Evolutionary conservation across 352 stramenopile genomes (phyloP).

Genomic region (Phytophthora lateralis): DNA sequence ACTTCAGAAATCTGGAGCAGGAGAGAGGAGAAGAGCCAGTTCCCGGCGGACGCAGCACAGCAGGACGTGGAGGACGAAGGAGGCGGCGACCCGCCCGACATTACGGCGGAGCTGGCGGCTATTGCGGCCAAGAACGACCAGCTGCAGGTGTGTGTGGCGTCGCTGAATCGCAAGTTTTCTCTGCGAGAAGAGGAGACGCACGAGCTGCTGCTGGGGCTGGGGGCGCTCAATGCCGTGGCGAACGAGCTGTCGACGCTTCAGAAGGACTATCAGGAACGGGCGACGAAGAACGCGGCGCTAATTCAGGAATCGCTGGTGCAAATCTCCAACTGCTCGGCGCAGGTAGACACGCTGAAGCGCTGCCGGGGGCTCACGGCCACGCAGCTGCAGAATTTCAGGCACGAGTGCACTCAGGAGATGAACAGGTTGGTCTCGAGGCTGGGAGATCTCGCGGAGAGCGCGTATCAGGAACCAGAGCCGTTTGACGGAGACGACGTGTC

Average conservation of each 20-base stretch:
- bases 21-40: conserved; percentile 18
- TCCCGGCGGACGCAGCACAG: not conserved
- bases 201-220: conserved; percentile 41
- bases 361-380: conserved; percentile 35
- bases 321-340: conserved; percentile 55
- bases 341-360: conserved; percentile 50
- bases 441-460: conserved; percentile 32
- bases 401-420: conserved; percentile 56
- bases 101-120: conserved; percentile 29
- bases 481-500: conserved; percentile 15
- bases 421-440: conserved; percentile 47
- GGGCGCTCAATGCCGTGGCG: conserved; percentile 44
- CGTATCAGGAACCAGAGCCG: conserved; percentile 18
- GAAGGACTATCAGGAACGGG: conserved; percentile 50
- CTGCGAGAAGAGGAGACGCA: conserved; percentile 43
- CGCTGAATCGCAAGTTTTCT: conserved; percentile 45
- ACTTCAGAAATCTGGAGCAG: not conserved
- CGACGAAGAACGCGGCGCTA: conserved; percentile 50
- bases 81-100: not conserved
- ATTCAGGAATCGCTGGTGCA: conserved; percentile 58
- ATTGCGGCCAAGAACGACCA: conserved; percentile 48
- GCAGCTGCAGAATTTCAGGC: conserved; percentile 50
- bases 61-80: conserved; percentile 13
- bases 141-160: conserved; percentile 45
- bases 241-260: conserved; percentile 48